Base-by-base conservation (phyloP, 371 early-diverging fungal genomes). In the Blakeslea trispora region DNA sequence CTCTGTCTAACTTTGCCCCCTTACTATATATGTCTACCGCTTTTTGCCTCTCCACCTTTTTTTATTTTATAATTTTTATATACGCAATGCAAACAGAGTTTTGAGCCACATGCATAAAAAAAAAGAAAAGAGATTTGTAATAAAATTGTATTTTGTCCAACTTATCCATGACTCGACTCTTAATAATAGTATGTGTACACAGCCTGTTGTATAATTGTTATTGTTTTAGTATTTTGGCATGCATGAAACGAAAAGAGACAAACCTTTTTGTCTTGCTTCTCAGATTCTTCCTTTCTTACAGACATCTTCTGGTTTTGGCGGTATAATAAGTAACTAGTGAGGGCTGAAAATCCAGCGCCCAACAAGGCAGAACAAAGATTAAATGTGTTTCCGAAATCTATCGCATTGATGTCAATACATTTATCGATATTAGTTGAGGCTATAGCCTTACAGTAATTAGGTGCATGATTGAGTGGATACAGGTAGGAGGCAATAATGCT, bases 401-500 rank as follows among this genome's bases (percentile, higher is more conserved):
- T 6, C 0, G 21, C 17, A 14, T 0, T 0, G 46, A 18, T 1
- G 37, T 37, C 35, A n/a, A 37, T 21, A 37, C 21, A 13, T 10
- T 28, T 7, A 28, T 28, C 28, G 5, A 7, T 28, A 5, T 28
- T 7, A 28, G 7, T 9, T 24, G 37, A 31, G 32, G 2, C 15
- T 11, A 19, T 14, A 21, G 14, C 46, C 68, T 57, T 63, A 68
- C 74, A 53, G 37, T 55, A 69, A 23, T 54, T 18, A 24, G 74
- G 77, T 11, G 42, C 64, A 50, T 64, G 54, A 9, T 53, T 50
- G 2, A 61, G 55, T 7, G 69, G 74, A 32, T 69, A 77, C 1
- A 73, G 35, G 54, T 66, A 77, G 9, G 74, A 69, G 5, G 74
- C 69, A 19, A 71, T 53, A 17, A 77, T 62, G 19, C 71, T 63